A percentile compares a stretch with the other conserved stretches of the same genome.
Evolutionary conservation across 202 grass and related monocot species (phyloP).

Genomic region (Musa balbisiana): DNA sequence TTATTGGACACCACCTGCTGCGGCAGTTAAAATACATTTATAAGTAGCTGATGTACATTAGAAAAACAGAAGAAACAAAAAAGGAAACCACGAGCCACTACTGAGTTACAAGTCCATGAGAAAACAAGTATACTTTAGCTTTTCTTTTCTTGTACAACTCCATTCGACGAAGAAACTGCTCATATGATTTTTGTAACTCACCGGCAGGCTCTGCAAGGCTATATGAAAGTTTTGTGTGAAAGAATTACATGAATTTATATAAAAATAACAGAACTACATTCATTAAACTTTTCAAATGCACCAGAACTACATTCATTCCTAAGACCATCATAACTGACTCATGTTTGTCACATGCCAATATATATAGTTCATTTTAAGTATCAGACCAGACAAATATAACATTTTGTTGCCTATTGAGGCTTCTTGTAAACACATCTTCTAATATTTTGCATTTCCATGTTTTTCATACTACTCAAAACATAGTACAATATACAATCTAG

Average conservation of each 20-base stretch:
- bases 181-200: conserved; percentile 72
- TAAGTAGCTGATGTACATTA: neutral
- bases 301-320: neutral
- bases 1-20: conserved; percentile 37
- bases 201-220: conserved; percentile 73
- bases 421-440: too few species aligned
- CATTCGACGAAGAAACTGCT: conserved; percentile 59
- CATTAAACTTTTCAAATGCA: neutral
- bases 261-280: neutral
- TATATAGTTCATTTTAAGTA: too few species aligned
- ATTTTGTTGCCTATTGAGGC: too few species aligned
- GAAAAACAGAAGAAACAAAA: neutral
- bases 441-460: too few species aligned
- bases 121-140: conserved; percentile 45
- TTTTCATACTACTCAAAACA: too few species aligned
- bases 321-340: too few species aligned
- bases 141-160: conserved; percentile 59
- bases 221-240: conserved; percentile 15
- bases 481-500: too few species aligned
- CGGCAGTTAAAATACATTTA: conserved; percentile 31
- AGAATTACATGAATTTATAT: neutral
- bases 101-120: neutral
- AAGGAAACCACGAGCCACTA: neutral
- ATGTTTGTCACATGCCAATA: too few species aligned
- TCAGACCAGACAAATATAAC: too few species aligned